Percentiles rank a stretch among this genome's conserved stretches.
phyloP scores from a whole-genome alignment of 2,329 filamentous ascomycete species.

The Phyllosticta capitalensis region DNA sequence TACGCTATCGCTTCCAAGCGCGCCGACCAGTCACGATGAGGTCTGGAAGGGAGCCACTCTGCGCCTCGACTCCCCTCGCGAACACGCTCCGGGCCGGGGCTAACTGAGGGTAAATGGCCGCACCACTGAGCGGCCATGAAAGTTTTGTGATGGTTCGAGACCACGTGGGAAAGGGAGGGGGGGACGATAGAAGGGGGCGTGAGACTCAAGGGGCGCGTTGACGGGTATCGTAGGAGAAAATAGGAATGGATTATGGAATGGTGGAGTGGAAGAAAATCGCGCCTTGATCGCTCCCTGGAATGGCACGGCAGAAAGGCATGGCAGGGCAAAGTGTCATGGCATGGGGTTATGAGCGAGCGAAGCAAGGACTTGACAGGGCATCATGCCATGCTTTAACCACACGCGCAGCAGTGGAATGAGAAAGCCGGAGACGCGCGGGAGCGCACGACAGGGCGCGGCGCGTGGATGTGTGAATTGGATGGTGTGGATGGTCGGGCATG shows the following conservation, averaged over 20 bases:
- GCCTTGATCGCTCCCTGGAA: background rate
- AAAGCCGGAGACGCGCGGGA: background rate
- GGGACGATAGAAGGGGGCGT: conserved; percentile 5
- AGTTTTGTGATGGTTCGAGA: conserved; percentile 7
- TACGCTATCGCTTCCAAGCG: no score
- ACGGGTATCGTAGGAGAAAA: background rate
- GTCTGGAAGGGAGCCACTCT: no score
- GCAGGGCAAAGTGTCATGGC: background rate
- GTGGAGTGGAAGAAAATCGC: background rate
- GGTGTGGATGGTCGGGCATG: no score
- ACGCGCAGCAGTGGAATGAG: background rate
- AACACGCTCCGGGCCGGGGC: background rate
- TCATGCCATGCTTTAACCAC: background rate
- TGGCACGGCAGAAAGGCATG: background rate
- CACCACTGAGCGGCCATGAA: background rate
- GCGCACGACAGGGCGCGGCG: background rate
- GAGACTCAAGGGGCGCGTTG: background rate
- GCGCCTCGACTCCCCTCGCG: no score
- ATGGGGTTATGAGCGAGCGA: background rate
- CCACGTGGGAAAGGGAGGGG: conserved; percentile 10
- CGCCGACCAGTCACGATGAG: no score
- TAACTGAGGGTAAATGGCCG: no score
- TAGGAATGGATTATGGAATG: background rate
- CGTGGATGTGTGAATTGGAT: background rate
- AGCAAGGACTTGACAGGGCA: no score